Evolutionary conservation across 2,329 filamentous ascomycete species (phyloP), one percentile per base, ranked within the genome.

Genomic region (Fusarium penzigii): DNA sequence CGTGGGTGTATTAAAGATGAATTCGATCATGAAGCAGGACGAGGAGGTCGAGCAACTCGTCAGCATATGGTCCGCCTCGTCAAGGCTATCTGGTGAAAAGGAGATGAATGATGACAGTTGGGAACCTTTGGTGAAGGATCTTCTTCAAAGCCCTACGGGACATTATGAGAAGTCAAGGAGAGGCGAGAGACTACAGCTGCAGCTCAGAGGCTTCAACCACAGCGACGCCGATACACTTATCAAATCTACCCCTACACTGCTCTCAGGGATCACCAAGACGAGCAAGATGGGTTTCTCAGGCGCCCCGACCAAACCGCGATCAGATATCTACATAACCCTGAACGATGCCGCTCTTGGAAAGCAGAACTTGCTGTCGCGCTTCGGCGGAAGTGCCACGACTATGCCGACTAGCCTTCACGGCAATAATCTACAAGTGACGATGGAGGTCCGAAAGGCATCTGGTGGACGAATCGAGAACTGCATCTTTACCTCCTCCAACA

Each of bases 241-340:
- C 66, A 90, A 89, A 65, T 85, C 88, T 44, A 96, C 91, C 3
- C 94, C 94, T 0, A 97, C 93, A 0, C 75, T 95, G 13, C 83
- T 99, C 13, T 88, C 95, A 46, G 87, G 88, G 46, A 83, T 97
- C 53, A 80, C 81, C 51, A 88, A 88, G 69, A 96, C 92, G 1
- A 88, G 81, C 64, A 94, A 94, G 69, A 92, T 97, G 70, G 94
- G 92, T 2, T 97, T 99, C 69, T 90, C 93, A 4, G 92, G 92
- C 12, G 92, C 92, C 2, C 93, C 94, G 0, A 92, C 88, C 0
- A 92, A 91, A 68, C 81, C 89, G 14, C 82, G 95, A 63, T 97
- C 92, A 11, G 95, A 99, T 69, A 97, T 99, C 46, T 99, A 99
- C 68, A 72, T 99, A 42, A 97, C 92, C 0, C 72, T 99, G 44